These are phyloP conservation scores for Diaporthe longicolla DNA, from an alignment of 2,329 filamentous ascomycete genomes.

Conservation along the genomic window DNA sequence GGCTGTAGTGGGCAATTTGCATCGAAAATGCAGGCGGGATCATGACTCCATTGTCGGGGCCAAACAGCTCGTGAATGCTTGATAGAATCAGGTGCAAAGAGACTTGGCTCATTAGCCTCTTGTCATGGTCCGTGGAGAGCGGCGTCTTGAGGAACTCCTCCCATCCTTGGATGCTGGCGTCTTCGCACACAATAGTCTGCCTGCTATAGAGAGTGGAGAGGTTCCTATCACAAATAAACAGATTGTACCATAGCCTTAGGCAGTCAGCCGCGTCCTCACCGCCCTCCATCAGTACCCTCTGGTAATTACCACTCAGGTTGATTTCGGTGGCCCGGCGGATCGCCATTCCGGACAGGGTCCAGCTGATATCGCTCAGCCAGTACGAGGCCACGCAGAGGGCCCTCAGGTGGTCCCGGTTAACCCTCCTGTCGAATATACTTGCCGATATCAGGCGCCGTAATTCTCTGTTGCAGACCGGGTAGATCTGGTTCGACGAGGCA, in stretches of 20 bases:
- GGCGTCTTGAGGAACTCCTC: slow-evolving; percentile 68
- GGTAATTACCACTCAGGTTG: slow-evolving; percentile 60
- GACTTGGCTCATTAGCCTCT: slow-evolving; percentile 70
- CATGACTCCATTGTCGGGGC: slow-evolving; percentile 66
- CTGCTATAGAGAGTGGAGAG: slow-evolving; percentile 73
- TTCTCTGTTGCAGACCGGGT: slow-evolving; percentile 46
- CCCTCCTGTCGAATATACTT: slow-evolving; percentile 54
- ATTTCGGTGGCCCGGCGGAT: slow-evolving; percentile 64
- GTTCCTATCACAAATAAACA: slow-evolving; percentile 74
- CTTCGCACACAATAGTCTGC: slow-evolving; percentile 70
- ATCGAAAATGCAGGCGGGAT: slow-evolving; percentile 65
- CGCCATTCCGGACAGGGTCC: slow-evolving; percentile 71
- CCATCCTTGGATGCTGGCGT: slow-evolving; percentile 69
- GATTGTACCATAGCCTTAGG: slow-evolving; percentile 72
- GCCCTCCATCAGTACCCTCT: slow-evolving; percentile 54
- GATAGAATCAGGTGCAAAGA: slow-evolving; percentile 70
- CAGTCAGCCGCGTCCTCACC: slow-evolving; percentile 64
- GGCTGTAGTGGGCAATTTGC: slow-evolving; percentile 55
- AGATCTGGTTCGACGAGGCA: slow-evolving; percentile 40
- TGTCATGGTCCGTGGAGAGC: slow-evolving; percentile 66
- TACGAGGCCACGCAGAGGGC: slow-evolving; percentile 73
- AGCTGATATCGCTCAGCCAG: slow-evolving; percentile 74
- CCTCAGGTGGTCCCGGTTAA: slow-evolving; percentile 65
- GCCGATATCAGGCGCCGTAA: slow-evolving; percentile 44
- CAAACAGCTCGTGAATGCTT: slow-evolving; percentile 68